Percentiles rank a stretch among this genome's conserved stretches.
Conservation (phyloP, 257 asterid species). For the Thymus quinquecostatus region DNA sequence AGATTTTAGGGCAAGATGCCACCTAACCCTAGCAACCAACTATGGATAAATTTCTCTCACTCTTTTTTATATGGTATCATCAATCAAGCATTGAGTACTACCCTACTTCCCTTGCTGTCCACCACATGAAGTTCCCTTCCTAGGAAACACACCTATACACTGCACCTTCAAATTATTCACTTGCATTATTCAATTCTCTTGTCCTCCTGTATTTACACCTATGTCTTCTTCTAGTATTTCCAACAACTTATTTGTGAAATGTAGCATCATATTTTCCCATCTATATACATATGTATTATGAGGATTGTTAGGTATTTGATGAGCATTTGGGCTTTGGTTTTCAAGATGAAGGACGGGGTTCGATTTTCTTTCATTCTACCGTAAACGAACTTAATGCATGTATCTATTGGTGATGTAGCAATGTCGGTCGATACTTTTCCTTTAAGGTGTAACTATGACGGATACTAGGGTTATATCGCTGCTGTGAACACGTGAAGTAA, state of each 20-base stretch:
- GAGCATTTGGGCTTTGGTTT: too few relatives aligned
- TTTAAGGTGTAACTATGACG: too few relatives aligned
- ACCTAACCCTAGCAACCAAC: slow-evolving; percentile 42
- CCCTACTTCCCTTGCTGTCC: slow-evolving; percentile 63
- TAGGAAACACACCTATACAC: slow-evolving; percentile 54
- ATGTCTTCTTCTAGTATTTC: slow-evolving; percentile 5
- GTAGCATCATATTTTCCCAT: too few relatives aligned
- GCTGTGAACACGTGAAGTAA: too few relatives aligned
- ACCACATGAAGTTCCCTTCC: slow-evolving; percentile 57
- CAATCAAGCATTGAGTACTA: slow-evolving; percentile 21
- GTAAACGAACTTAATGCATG: too few relatives aligned
- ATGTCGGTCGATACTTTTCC: too few relatives aligned
- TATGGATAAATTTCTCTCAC: slow-evolving; percentile 19
- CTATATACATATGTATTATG: too few relatives aligned
- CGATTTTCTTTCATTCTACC: too few relatives aligned
- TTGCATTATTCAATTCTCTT: slow-evolving; percentile 14
- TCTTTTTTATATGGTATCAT: slow-evolving; percentile 23
- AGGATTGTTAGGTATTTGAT: too few relatives aligned
- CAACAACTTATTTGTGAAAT: neutral
- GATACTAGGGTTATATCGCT: too few relatives aligned
- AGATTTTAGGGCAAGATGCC: slow-evolving; percentile 44
- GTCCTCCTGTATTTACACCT: slow-evolving; percentile 8
- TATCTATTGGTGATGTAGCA: too few relatives aligned
- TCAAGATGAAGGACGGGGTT: too few relatives aligned
- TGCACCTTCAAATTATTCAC: slow-evolving; percentile 28